Conservation (phyloP, 495 filamentous ascomycete genomes). For the Penicillium tannophilum region DNA sequence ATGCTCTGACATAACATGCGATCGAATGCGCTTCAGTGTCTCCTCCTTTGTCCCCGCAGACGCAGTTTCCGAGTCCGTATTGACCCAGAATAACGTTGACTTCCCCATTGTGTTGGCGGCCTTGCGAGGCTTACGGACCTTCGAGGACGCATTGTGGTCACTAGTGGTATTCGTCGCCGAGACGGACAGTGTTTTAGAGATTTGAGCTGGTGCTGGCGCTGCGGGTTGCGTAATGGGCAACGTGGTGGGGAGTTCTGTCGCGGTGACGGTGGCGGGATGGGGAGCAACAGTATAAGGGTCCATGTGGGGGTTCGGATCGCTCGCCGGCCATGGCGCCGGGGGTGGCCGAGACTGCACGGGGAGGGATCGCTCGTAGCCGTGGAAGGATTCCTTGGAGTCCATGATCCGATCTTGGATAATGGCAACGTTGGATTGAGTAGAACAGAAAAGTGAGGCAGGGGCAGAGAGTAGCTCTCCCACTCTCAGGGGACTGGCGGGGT, state of each 20-base stretch:
- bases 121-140: conserved; percentile 46
- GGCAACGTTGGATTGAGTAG: conserved; percentile 13
- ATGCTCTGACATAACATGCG: conserved; percentile 55
- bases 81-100: conserved; percentile 51
- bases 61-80: conserved; percentile 45
- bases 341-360: conserved; percentile 32
- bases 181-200: not conserved
- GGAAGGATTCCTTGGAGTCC: conserved; percentile 36
- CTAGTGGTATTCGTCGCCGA: not conserved
- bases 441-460: conserved; percentile 5
- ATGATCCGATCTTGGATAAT: conserved; percentile 29
- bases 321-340: conserved; percentile 16
- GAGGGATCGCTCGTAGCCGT: conserved; percentile 29
- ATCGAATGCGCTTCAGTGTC: conserved; percentile 51
- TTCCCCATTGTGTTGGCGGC: conserved; percentile 37
- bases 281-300: conserved; percentile 18
- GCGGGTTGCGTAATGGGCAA: not conserved
- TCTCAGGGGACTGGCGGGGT: conserved; percentile 24
- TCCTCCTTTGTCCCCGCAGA: conserved; percentile 45
- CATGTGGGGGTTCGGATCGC: conserved; percentile 19
- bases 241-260: not conserved
- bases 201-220: not conserved
- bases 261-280: conserved; percentile 2
- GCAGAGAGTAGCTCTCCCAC: conserved; percentile 20
- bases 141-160: conserved; percentile 33